Conservation (phyloP, 305 asterid species). For the Rubia balearica region DNA sequence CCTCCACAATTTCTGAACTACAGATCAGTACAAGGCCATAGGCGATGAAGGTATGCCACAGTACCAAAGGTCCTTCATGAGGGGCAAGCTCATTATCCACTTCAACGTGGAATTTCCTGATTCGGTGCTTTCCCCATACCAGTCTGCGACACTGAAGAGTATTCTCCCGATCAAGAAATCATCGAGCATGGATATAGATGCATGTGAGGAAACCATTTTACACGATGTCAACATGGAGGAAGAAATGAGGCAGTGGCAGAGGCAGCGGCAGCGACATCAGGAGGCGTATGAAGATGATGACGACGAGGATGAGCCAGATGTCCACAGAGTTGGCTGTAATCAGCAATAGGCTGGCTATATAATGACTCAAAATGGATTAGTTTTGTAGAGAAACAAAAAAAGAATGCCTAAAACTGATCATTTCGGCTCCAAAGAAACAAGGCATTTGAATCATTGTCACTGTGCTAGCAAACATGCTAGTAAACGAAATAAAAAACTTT, state of each 20-base stretch:
- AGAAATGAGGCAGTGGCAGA: slow-evolving; percentile 45
- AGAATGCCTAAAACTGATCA: background rate
- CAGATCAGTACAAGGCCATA: slow-evolving; percentile 53
- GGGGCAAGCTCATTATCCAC: slow-evolving; percentile 54
- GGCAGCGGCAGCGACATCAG: slow-evolving; percentile 25
- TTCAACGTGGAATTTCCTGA: slow-evolving; percentile 54
- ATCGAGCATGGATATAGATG: slow-evolving; percentile 24
- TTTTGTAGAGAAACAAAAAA: background rate
- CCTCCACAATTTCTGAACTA: slow-evolving; percentile 8
- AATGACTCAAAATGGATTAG: background rate
- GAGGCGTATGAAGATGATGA: slow-evolving; percentile 39
- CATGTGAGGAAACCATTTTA: slow-evolving; percentile 37
- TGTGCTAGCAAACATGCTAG: background rate
- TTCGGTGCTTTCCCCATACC: slow-evolving; percentile 32
- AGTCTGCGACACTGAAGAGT: slow-evolving; percentile 18
- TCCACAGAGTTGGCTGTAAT: slow-evolving; percentile 26
- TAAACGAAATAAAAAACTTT: background rate
- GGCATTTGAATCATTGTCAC: background rate
- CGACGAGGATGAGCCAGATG: slow-evolving; percentile 27
- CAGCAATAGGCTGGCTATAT: slow-evolving; percentile 19
- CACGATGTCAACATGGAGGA: slow-evolving; percentile 42
- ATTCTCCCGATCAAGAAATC: slow-evolving; percentile 25
- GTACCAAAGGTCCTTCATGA: slow-evolving; percentile 46
- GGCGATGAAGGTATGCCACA: slow-evolving; percentile 67
- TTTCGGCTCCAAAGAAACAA: background rate